Evolutionary conservation across 192 early-diverging fungal species (phyloP).

Genomic region (Coemansia sp.): DNA sequence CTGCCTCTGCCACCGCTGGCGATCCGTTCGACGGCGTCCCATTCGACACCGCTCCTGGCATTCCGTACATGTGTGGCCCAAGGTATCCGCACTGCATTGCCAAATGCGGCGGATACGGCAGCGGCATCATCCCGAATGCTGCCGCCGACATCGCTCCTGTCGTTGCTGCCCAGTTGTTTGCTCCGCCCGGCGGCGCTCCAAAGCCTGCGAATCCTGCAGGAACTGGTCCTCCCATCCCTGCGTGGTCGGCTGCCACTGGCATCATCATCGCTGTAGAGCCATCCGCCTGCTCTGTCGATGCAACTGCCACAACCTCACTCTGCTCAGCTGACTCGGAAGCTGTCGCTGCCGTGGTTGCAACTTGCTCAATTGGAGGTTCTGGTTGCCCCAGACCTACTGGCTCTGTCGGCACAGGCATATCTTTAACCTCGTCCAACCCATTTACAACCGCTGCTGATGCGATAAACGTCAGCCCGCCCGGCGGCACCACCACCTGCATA

Average conservation of each 20-base stretch:
- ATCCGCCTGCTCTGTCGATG: not conserved
- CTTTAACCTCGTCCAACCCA: slow-evolving; percentile 25
- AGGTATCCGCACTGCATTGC: slow-evolving; percentile 47
- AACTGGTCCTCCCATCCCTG: not conserved
- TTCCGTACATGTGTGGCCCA: slow-evolving; percentile 48
- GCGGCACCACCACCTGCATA: slow-evolving; percentile 37
- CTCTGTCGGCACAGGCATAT: slow-evolving; percentile 3
- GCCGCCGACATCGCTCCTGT: slow-evolving; percentile 4
- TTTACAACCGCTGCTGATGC: slow-evolving; percentile 31
- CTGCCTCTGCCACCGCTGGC: not conserved
- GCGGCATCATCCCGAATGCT: slow-evolving; percentile 36
- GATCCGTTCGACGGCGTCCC: slow-evolving; percentile 1
- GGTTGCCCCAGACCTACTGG: not conserved
- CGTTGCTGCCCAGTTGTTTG: slow-evolving; percentile 16
- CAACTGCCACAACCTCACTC: not conserved
- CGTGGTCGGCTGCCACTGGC: slow-evolving; percentile 20
- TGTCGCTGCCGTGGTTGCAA: not conserved
- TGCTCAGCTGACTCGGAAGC: not conserved
- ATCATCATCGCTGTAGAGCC: slow-evolving; percentile 4
- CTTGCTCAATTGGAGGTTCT: not conserved
- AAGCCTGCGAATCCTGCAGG: slow-evolving; percentile 25
- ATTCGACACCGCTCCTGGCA: slow-evolving; percentile 14
- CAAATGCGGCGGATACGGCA: slow-evolving; percentile 44
- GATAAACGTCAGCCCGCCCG: slow-evolving; percentile 44
- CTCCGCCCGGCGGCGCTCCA: slow-evolving; percentile 8